phyloP scores from a whole-genome alignment of 2,329 filamentous ascomycete genomes.

The Emergomyces africanus region DNA sequence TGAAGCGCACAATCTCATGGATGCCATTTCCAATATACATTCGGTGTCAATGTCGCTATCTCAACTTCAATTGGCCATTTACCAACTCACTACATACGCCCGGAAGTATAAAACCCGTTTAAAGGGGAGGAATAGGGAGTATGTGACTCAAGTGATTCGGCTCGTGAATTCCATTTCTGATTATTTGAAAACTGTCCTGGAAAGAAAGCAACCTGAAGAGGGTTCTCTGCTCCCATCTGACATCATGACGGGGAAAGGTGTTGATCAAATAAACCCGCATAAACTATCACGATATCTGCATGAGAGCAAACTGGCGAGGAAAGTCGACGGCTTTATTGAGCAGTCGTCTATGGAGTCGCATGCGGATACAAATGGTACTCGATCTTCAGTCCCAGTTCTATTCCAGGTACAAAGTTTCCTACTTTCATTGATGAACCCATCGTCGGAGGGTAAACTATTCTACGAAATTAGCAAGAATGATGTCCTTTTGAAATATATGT shows the following conservation, averaged over 20 bases:
- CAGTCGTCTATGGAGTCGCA: slow-evolving; percentile 38
- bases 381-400: slow-evolving; percentile 39
- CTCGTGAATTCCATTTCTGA: slow-evolving; percentile 65
- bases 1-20: slow-evolving; percentile 96
- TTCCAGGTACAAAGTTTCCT: slow-evolving; percentile 59
- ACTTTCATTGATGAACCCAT: slow-evolving; percentile 72
- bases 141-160: slow-evolving; percentile 75
- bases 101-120: slow-evolving; percentile 78
- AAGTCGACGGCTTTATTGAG: slow-evolving; percentile 77
- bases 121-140: slow-evolving; percentile 82
- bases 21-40: slow-evolving; percentile 78
- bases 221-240: slow-evolving; percentile 58
- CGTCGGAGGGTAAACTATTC: slow-evolving; percentile 51
- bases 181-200: slow-evolving; percentile 47
- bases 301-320: slow-evolving; percentile 83
- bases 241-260: slow-evolving; percentile 68
- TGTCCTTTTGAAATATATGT: slow-evolving; percentile 64
- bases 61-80: slow-evolving; percentile 59
- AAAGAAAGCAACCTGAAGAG: slow-evolving; percentile 37
- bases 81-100: slow-evolving; percentile 69
- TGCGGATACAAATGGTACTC: slow-evolving; percentile 8
- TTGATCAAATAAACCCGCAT: slow-evolving; percentile 91
- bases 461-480: slow-evolving; percentile 35
- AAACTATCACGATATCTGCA: slow-evolving; percentile 79
- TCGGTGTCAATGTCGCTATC: slow-evolving; percentile 61